phyloP scores from a whole-genome alignment of 148 eudicot genomes.

The Diospyros lotus region DNA sequence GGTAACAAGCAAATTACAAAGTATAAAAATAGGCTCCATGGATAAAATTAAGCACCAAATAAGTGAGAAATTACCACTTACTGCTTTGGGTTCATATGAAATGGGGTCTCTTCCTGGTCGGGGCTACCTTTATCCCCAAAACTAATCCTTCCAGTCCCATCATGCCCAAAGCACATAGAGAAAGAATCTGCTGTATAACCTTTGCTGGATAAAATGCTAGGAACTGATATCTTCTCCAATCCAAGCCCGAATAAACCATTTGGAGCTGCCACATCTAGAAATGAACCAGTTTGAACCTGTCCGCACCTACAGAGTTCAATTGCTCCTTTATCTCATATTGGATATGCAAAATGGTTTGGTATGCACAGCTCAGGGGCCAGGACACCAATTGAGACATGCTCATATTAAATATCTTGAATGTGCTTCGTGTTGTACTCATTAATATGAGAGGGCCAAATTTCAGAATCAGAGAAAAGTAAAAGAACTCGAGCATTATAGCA shows the following conservation, averaged over 20 bases:
- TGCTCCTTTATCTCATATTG: slow-evolving; percentile 8
- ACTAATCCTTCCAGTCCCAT: slow-evolving; percentile 84
- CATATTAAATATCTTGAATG: background rate
- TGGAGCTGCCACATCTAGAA: slow-evolving; percentile 88
- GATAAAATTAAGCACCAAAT: slow-evolving; percentile 17
- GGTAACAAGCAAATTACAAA: background rate
- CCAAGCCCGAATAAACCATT: slow-evolving; percentile 97
- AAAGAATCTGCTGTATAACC: slow-evolving; percentile 79
- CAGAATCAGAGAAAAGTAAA: background rate
- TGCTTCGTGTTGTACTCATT: background rate
- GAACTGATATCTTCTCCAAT: slow-evolving; percentile 86
- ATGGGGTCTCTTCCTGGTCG: slow-evolving; percentile 72
- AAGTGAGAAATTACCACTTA: slow-evolving; percentile 58
- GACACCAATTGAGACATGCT: background rate
- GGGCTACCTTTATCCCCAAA: slow-evolving; percentile 87
- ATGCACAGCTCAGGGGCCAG: background rate
- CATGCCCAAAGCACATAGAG: slow-evolving; percentile 92
- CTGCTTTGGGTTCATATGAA: slow-evolving; percentile 65
- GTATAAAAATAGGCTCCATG: slow-evolving; percentile 2
- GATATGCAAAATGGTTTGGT: background rate
- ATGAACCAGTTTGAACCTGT: slow-evolving; percentile 91
- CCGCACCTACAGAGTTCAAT: slow-evolving; percentile 68
- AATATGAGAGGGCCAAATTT: background rate
- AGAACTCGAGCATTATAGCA: background rate
- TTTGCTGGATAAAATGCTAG: slow-evolving; percentile 70